Conservation (phyloP, 1,139 yeast species). For the Nakaseomyces uthaithaninus region DNA sequence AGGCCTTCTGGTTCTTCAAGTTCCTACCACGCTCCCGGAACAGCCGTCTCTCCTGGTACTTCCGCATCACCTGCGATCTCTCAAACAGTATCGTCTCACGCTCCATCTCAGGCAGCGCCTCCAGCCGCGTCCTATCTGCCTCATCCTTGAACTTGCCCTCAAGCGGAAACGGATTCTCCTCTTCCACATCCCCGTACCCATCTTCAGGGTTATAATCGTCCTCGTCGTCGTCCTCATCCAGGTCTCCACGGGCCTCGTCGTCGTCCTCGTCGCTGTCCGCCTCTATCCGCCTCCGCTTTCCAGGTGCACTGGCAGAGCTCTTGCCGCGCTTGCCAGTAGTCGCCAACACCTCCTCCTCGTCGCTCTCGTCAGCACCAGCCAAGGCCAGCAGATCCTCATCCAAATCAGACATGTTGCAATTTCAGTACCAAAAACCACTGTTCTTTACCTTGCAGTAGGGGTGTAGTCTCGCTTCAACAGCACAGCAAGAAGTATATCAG, state of each 20-base stretch:
- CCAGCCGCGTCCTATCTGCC: conserved; percentile 58
- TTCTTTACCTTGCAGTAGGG: background rate
- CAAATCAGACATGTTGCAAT: conserved; percentile 43
- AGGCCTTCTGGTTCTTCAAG: conserved; percentile 40
- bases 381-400: conserved; percentile 87
- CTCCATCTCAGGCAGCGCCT: conserved; percentile 79
- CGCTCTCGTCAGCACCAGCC: conserved; percentile 61
- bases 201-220: conserved; percentile 33
- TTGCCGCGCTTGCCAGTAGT: conserved; percentile 23
- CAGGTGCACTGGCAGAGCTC: conserved; percentile 22
- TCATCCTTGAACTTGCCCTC: conserved; percentile 88
- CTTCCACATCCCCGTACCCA: conserved; percentile 23
- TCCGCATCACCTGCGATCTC: conserved; percentile 85
- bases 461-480: no score
- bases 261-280: conserved; percentile 33
- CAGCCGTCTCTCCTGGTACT: conserved; percentile 70
- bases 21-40: conserved; percentile 72
- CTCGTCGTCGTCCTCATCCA: conserved; percentile 32
- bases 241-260: conserved; percentile 32
- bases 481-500: no score
- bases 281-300: conserved; percentile 29
- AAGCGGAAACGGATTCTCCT: conserved; percentile 74
- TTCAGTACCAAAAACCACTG: no score
- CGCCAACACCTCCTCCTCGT: conserved; percentile 32
- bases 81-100: conserved; percentile 88